Percentiles rank a stretch among this genome's conserved stretches.
Evolutionary conservation across 1,139 yeast species (phyloP).

Genomic region (Geotrichum histeridarum): DNA sequence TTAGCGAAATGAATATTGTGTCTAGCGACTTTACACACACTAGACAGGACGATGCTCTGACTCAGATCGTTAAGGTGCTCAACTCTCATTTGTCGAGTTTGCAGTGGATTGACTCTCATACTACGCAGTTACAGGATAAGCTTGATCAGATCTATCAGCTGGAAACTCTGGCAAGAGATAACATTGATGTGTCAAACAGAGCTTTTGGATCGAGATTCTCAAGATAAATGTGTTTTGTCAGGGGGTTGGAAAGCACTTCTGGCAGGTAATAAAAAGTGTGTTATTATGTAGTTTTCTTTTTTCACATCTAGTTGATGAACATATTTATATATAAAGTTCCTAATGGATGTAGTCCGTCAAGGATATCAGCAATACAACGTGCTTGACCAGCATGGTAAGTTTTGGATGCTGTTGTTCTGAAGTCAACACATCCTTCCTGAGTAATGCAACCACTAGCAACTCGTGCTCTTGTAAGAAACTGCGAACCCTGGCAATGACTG

Average conservation of each 20-base stretch:
- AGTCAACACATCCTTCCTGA: slow-evolving; percentile 56
- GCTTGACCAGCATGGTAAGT: slow-evolving; percentile 42
- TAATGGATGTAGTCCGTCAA: slow-evolving; percentile 39
- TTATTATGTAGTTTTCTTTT: not conserved
- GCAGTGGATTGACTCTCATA: slow-evolving; percentile 76
- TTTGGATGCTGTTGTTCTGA: slow-evolving; percentile 7
- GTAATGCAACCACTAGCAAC: slow-evolving; percentile 56
- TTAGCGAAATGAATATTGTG: slow-evolving; percentile 79
- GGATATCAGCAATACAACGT: slow-evolving; percentile 54
- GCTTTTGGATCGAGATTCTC: slow-evolving; percentile 10
- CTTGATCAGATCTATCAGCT: slow-evolving; percentile 41
- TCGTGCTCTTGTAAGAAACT: slow-evolving; percentile 51
- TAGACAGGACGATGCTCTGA: slow-evolving; percentile 46
- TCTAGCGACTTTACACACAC: slow-evolving; percentile 75
- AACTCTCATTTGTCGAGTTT: slow-evolving; percentile 87
- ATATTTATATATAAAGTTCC: not conserved
- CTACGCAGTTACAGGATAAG: slow-evolving; percentile 63
- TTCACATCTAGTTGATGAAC: not conserved
- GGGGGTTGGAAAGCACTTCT: not conserved
- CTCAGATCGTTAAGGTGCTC: slow-evolving; percentile 67
- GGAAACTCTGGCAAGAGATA: slow-evolving; percentile 27
- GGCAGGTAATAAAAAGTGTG: not conserved
- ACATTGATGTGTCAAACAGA: slow-evolving; percentile 20
- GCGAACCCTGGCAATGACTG: slow-evolving; percentile 53
- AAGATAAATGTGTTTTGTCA: not conserved